Evolutionary conservation across 202 grass and related monocot genomes (phyloP), one percentile per base, ranked within the genome.

Genomic region (Eragrostis tef): DNA sequence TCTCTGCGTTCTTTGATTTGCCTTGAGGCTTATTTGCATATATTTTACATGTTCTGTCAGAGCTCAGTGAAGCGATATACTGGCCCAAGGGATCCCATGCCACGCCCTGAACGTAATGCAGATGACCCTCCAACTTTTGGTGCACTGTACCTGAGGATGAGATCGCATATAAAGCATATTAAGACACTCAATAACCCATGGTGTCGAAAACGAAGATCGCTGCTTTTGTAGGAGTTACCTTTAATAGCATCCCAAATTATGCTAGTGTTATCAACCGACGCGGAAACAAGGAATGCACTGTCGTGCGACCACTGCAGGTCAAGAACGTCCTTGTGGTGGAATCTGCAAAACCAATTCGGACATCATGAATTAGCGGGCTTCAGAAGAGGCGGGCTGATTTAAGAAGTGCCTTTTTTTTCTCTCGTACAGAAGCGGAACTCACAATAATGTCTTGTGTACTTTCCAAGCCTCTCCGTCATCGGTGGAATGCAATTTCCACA

Each of bases 21-120:
- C 79, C 71, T 79, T 93, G 96, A 86, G 92, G 87, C 83, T 89
- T 95, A 81, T 98, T 98, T 83, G 79, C 84, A 79, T 98, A 98
- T 86, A 98, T 87, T 34, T 89, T 86, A 66, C 92, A 98, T 46
- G 96, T 98, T 69, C 96, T 84, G 64, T 98, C 96, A 22, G 92
- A 98, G 87, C 96, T 98, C 82, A 98, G 44, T 14, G 96, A 98
- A 71, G 92, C 90, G 59, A 95, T 83, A 73, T 91, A 98, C 39
- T 95, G 89, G 42, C 87, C 96, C 60, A 98, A 50, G 82, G 96
- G 96, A 80, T 98, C 96, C 96, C 96, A 98, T 4, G 96, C 53
- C 53, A 98, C 96, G 47, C 92, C 96, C 79, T 98, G 96, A 88
- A 98, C 96, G 91, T 98, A 98, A 84, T 98, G 96, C 67, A 98